Conservation (phyloP, 257 asterid species). For the Nicotiana attenuata region DNA sequence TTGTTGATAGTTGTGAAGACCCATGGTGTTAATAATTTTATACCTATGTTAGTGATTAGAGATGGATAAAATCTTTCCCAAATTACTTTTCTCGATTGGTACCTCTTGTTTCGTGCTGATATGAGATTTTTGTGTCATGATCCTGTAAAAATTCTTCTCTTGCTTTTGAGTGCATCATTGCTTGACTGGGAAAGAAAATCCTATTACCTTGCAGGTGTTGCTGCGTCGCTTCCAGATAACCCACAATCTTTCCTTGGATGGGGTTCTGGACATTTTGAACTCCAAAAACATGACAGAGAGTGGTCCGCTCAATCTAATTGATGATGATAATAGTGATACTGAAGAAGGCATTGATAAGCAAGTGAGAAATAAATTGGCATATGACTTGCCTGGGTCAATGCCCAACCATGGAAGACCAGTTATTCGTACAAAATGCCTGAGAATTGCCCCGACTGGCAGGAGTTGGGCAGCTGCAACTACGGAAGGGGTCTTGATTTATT, state of each 20-base stretch:
- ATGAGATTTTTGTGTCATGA: background rate
- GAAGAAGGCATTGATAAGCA: constrained; percentile 93
- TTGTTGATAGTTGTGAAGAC: background rate
- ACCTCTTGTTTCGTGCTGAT: background rate
- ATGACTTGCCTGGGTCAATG: constrained; percentile 90
- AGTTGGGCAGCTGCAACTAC: constrained; percentile 99
- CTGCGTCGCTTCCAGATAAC: constrained; percentile 83
- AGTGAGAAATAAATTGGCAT: constrained; percentile 49
- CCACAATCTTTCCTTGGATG: constrained; percentile 79
- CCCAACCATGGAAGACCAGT: constrained; percentile 86
- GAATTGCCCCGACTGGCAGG: constrained; percentile 96
- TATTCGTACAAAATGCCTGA: constrained; percentile 78
- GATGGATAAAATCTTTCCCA: background rate
- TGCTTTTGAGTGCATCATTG: background rate
- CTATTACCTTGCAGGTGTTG: constrained; percentile 53
- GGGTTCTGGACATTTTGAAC: constrained; percentile 88
- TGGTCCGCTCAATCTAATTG: constrained; percentile 85
- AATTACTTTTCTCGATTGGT: background rate
- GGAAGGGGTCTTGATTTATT: constrained; percentile 84
- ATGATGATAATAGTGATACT: constrained; percentile 70
- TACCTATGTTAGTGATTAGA: background rate
- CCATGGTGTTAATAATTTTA: background rate
- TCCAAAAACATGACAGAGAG: constrained; percentile 95
- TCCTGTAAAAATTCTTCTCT: background rate
- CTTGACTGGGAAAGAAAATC: background rate